Base-by-base conservation (phyloP, 176 grass and related monocot species). In the Oryza punctata region DNA sequence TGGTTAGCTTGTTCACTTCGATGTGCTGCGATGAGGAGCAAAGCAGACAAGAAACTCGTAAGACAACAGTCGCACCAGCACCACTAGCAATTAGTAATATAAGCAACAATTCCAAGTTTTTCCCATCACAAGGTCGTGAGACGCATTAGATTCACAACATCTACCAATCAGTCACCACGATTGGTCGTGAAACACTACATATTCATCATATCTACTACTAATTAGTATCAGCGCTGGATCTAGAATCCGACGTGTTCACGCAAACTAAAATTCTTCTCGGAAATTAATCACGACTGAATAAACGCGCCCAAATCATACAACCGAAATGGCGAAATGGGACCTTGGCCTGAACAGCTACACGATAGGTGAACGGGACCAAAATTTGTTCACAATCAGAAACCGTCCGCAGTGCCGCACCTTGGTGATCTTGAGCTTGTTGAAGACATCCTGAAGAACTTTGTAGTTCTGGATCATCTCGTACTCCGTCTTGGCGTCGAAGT, bases 391-490 rank as follows among this genome's bases (percentile, higher is more conserved):
- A 37, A 37, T 37, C 35, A 37, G 35, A 37, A 37, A 41, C 40
- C 40, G 7, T n/a, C n/a, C n/a, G n/a, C n/a, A n/a, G n/a, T n/a
- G 15, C 12, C 50, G 52, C 70, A 96, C 97, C 97, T 99, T 99
- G 18, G 86, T 99, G 71, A 99, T 90, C 88, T 99, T 99, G 2
- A 96, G 88, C 63, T 94, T 99, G 75, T 94, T 99, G 84, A 99
- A 99, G 1, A 99, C 93, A 16, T 99, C 97, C 92, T 99, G 97
- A 46, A 99, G 91, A 0, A 99, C 97, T 89, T 99, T 99, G 63
- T 99, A 99, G 68, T 99, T 99, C 84, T 99, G 96, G 32, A 99
- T 99, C 97, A 99, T 99, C 1, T 99, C 97, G 27, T 99, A 99
- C 73, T 99, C 93, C 9, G 40, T 99, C 88, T 99, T 99, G 15